phyloP scores from a whole-genome alignment of 1,284 basidiomycete genomes.

The Fomitiporia mediterranea region DNA sequence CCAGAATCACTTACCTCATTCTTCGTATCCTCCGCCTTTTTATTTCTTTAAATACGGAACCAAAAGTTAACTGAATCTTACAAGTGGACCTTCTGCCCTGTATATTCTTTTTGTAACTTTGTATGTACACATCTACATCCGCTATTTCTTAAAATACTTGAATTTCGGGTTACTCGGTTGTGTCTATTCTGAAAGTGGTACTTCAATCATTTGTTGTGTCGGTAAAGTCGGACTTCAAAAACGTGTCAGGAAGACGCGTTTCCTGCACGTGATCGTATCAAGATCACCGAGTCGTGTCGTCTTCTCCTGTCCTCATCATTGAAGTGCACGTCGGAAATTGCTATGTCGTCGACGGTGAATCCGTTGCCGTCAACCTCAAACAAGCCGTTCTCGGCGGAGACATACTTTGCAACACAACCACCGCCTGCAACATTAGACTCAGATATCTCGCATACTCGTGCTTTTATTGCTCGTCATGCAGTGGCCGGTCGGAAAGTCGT shows the following conservation, averaged over 20 bases:
- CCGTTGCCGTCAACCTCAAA: slow-evolving; percentile 1
- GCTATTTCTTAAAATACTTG: too few species aligned
- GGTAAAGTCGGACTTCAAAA: not conserved
- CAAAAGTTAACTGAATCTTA: too few species aligned
- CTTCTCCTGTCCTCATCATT: not conserved
- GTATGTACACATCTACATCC: too few species aligned
- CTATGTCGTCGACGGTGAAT: not conserved
- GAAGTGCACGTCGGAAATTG: not conserved
- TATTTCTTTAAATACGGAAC: too few species aligned
- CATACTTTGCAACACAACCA: slow-evolving; percentile 82
- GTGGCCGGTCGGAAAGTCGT: slow-evolving; percentile 73
- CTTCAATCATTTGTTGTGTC: too few species aligned
- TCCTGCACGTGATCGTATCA: not conserved
- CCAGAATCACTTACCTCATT: too few species aligned
- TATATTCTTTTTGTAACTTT: too few species aligned
- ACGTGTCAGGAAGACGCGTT: not conserved
- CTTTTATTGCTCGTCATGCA: slow-evolving; percentile 71
- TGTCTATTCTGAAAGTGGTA: too few species aligned
- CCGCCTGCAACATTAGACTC: slow-evolving; percentile 67
- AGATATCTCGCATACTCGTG: slow-evolving; percentile 55
- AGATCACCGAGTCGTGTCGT: not conserved
- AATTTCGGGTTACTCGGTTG: too few species aligned
- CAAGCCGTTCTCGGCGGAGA: slow-evolving; percentile 63
- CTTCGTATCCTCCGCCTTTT: too few species aligned
- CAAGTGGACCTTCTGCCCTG: too few species aligned